phyloP scores from a whole-genome alignment of 495 filamentous ascomycete species.

The Echria macrotheca region DNA sequence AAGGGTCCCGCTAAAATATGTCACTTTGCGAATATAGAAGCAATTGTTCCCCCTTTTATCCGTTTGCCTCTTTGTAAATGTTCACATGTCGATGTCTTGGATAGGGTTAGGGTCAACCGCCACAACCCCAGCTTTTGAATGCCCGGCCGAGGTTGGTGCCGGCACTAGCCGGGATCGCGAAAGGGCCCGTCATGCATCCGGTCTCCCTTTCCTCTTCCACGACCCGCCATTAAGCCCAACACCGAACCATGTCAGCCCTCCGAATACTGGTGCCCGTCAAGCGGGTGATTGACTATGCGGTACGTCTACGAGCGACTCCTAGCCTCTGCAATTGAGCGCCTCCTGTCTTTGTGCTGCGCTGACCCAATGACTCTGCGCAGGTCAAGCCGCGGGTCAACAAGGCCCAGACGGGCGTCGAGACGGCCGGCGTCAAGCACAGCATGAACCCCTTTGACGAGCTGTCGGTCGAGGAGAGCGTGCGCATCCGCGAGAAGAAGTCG shows the following conservation, averaged over 20 bases:
- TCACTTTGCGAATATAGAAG: too few species aligned
- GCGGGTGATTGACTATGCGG: conserved; percentile 98
- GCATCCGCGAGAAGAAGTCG: conserved; percentile 73
- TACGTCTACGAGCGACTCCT: conserved; percentile 38
- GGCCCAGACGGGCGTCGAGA: conserved; percentile 88
- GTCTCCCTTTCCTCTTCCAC: conserved; percentile 8
- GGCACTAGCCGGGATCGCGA: conserved; percentile 29
- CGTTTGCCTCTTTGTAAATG: too few species aligned
- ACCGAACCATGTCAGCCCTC: conserved; percentile 65
- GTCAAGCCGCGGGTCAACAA: conserved; percentile 98
- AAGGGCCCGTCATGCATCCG: conserved; percentile 16
- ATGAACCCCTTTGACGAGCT: conserved; percentile 99
- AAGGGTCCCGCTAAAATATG: too few species aligned
- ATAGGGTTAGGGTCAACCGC: conserved; percentile 25
- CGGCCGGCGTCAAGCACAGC: conserved; percentile 85
- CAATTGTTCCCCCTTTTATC: too few species aligned
- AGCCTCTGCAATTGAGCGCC: background rate
- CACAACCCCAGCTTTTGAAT: background rate
- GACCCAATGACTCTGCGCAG: conserved; percentile 41
- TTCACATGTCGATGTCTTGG: too few species aligned
- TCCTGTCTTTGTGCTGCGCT: background rate
- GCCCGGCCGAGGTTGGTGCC: conserved; percentile 34
- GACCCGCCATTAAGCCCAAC: conserved; percentile 23
- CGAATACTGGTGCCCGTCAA: conserved; percentile 95
- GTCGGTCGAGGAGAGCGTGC: conserved; percentile 90